Conservation (phyloP, 208 protist species). For the Trypanosoma avium region DNA sequence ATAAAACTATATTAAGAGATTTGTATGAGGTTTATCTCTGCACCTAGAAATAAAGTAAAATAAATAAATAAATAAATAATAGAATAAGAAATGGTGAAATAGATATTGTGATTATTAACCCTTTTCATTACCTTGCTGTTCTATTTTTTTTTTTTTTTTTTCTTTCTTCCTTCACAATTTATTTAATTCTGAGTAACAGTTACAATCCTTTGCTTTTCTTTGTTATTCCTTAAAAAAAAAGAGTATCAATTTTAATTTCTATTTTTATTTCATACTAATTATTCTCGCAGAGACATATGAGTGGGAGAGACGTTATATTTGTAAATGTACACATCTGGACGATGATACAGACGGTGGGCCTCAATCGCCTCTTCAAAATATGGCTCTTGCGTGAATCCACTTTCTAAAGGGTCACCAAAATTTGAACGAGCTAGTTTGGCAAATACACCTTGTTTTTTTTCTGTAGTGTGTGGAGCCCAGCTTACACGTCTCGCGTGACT, state of each 20-base stretch:
- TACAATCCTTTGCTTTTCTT: no score
- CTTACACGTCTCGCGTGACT: conserved; percentile 88
- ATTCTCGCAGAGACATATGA: conserved; percentile 81
- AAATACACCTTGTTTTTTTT: conserved; percentile 87
- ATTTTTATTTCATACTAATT: neutral
- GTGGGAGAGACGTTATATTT: conserved; percentile 88
- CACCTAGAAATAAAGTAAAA: neutral
- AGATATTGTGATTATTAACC: no score
- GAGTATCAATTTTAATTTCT: neutral
- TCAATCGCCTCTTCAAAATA: conserved; percentile 89
- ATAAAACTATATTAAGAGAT: neutral
- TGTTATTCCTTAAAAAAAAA: no score
- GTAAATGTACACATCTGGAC: conserved; percentile 89
- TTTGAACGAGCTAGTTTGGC: conserved; percentile 88
- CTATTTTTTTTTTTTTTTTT: no score
- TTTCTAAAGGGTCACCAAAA: conserved; percentile 76
- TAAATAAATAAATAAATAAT: no score
- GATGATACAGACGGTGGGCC: conserved; percentile 77
- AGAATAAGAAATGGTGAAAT: no score
- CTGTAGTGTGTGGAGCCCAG: conserved; percentile 90
- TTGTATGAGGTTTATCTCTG: neutral
- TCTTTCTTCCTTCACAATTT: conserved; percentile 1
- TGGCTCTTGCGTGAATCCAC: conserved; percentile 72
- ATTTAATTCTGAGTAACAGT: no score
- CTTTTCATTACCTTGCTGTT: no score